A percentile compares a stretch with the other conserved stretches of the same genome.
Evolutionary conservation across 2,329 filamentous ascomycete species (phyloP).

Genomic region (Neoscytalidium dimidiatum): DNA sequence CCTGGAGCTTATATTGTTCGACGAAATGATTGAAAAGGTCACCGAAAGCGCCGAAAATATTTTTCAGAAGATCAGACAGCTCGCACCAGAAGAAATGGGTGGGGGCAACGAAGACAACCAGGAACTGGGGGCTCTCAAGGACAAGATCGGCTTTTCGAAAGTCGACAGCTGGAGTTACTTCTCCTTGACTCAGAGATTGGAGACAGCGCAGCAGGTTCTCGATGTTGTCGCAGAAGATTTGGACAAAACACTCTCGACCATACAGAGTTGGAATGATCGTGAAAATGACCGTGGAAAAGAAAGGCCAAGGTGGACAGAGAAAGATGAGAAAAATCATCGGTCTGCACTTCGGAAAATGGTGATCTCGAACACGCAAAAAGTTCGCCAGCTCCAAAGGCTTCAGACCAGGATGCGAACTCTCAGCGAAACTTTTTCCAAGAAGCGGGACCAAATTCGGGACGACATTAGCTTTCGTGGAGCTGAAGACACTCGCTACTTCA

Average conservation of each 20-base stretch:
- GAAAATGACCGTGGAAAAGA: slow-evolving; percentile 30
- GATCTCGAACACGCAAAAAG: slow-evolving; percentile 4
- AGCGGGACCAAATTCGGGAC: slow-evolving; percentile 23
- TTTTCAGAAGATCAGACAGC: background rate
- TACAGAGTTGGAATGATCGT: slow-evolving; percentile 29
- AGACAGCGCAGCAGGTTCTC: slow-evolving; percentile 23
- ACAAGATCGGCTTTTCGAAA: slow-evolving; percentile 8
- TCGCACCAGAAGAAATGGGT: background rate
- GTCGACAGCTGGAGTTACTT: background rate
- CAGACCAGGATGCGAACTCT: slow-evolving; percentile 22
- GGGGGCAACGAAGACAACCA: background rate
- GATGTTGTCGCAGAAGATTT: slow-evolving; percentile 26
- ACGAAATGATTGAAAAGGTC: slow-evolving; percentile 24
- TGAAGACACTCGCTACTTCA: slow-evolving; percentile 35
- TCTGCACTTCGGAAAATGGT: slow-evolving; percentile 23
- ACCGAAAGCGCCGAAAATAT: background rate
- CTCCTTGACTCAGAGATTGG: slow-evolving; percentile 19
- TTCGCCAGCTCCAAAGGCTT: background rate
- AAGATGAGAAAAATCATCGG: slow-evolving; percentile 34
- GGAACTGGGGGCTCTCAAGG: background rate
- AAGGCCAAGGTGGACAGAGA: slow-evolving; percentile 34
- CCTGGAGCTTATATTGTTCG: slow-evolving; percentile 30
- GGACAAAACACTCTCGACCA: slow-evolving; percentile 21
- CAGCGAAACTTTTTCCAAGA: slow-evolving; percentile 22
- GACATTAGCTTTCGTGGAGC: slow-evolving; percentile 25